phyloP scores from a whole-genome alignment of 768 basidiomycete genomes.

The Lactifluus rugatus region DNA sequence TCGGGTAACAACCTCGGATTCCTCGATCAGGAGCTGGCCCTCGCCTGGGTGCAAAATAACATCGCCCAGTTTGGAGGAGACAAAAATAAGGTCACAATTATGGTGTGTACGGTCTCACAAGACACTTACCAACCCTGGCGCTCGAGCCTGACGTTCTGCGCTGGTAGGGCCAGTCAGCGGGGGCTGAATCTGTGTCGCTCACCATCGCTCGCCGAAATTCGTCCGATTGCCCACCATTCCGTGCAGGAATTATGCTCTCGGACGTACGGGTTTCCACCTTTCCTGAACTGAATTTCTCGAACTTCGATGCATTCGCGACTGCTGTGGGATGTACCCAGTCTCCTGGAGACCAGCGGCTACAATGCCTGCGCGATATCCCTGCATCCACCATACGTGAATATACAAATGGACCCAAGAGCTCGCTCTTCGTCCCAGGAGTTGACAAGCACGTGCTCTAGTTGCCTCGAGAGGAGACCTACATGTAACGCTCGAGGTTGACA shows the following conservation, averaged over 20 bases:
- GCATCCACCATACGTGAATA: constrained; percentile 18
- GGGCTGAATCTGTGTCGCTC: neutral
- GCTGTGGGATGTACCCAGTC: constrained; percentile 18
- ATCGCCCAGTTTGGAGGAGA: constrained; percentile 53
- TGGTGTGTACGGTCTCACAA: constrained; percentile 19
- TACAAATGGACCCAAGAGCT: constrained; percentile 4
- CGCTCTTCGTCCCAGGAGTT: neutral
- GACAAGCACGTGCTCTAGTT: constrained; percentile 3
- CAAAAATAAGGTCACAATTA: constrained; percentile 32
- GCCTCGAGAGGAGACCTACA: neutral
- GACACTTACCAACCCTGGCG: neutral
- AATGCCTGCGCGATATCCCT: constrained; percentile 22
- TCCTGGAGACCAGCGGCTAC: constrained; percentile 20
- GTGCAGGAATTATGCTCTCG: constrained; percentile 9
- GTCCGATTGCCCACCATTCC: neutral
- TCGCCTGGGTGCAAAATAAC: constrained; percentile 50
- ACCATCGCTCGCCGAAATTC: constrained; percentile 4
- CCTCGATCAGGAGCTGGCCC: constrained; percentile 25
- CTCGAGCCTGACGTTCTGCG: neutral
- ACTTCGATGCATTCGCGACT: constrained; percentile 3
- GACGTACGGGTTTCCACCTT: neutral
- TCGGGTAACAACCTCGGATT: constrained; percentile 1
- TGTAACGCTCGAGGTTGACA: neutral
- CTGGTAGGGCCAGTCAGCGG: constrained; percentile 10
- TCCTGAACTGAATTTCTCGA: neutral